Evolutionary conservation across 352 stramenopile species (phyloP).

Genomic region (Hyphochytrium catenoides): DNA sequence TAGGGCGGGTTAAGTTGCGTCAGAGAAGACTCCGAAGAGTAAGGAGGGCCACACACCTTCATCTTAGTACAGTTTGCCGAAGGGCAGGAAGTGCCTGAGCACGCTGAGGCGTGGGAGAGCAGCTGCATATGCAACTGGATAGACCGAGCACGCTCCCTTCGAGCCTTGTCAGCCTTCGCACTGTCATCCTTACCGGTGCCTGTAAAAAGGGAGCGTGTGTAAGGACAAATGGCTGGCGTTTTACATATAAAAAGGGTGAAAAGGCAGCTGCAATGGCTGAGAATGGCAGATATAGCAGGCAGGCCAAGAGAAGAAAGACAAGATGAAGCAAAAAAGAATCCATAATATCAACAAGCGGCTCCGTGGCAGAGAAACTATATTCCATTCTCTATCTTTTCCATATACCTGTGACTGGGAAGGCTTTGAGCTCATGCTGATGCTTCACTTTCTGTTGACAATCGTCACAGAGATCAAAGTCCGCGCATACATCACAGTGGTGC

Average conservation of each 20-base stretch:
- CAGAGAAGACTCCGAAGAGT: too few species aligned
- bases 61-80: constrained; percentile 96
- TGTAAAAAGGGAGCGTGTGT: constrained; percentile 5
- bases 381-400: too few species aligned
- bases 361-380: too few species aligned
- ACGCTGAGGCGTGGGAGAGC: constrained; percentile 85
- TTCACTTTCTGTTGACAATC: constrained; percentile 55
- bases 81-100: constrained; percentile 65
- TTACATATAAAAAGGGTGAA: too few species aligned
- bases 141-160: constrained; percentile 71
- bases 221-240: too few species aligned
- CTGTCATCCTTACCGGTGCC: constrained; percentile 1
- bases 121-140: constrained; percentile 95
- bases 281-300: too few species aligned
- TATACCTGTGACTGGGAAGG: constrained; percentile 41
- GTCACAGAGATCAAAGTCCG: constrained; percentile 69
- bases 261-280: too few species aligned
- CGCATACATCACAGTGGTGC: constrained; percentile 64
- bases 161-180: constrained; percentile 14
- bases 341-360: too few species aligned
- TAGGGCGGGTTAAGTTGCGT: too few species aligned
- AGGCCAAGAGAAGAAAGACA: too few species aligned
- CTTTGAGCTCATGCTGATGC: constrained; percentile 44
- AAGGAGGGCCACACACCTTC: constrained; percentile 66
- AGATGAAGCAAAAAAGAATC: too few species aligned